Evolutionary conservation across 495 filamentous ascomycete species (phyloP), one percentile per base, ranked within the genome.

Genomic region (Copromyces sp.): DNA sequence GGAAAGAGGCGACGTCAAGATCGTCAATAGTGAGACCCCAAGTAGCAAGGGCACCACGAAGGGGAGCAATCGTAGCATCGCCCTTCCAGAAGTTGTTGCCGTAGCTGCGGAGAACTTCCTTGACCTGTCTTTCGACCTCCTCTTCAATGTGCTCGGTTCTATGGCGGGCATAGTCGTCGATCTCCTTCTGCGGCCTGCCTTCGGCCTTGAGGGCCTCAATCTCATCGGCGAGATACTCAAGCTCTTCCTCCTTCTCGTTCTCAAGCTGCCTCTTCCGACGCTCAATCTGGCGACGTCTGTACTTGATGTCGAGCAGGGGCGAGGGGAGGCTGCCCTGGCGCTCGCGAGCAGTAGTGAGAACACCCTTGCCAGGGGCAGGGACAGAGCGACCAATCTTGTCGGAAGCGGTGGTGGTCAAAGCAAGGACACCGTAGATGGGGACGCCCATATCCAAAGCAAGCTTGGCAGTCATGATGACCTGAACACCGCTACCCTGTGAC

Each of bases 11-110:
- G 68, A 98, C 94, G 73, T 83, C 90, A 68, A 99, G 89, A 76
- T 99, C 95, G 80, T 99, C 96, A 75, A 99, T 94, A 17, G 95
- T 98, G 45, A 99, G 89, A 80, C 94, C 94, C 95, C 95, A 99
- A 16, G 95, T 97, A 44, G 95, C 95, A 70, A 99, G 88, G 44
- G 95, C 92, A 77, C 96, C 95, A 75, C 95, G 92, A 45, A 99
- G 89, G 76, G 95, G 95, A 76, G 95, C 95, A 78, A 99, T 99
- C 73, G 90, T 91, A 17, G 92, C 86, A 78, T 98, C 94, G 75
- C 92, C 88, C 86, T 95, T 97, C 95, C 96, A 98, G 89, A 99
- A 99, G 82, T 90, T 94, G 86, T 98, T 98, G 76, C 95, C 96
- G 68, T 95, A 88, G 81, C 93, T 95, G 82, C 91, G 90, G 70